Base-by-base conservation (phyloP, 2,329 filamentous ascomycete species). In the Bipolaris victoriae region DNA sequence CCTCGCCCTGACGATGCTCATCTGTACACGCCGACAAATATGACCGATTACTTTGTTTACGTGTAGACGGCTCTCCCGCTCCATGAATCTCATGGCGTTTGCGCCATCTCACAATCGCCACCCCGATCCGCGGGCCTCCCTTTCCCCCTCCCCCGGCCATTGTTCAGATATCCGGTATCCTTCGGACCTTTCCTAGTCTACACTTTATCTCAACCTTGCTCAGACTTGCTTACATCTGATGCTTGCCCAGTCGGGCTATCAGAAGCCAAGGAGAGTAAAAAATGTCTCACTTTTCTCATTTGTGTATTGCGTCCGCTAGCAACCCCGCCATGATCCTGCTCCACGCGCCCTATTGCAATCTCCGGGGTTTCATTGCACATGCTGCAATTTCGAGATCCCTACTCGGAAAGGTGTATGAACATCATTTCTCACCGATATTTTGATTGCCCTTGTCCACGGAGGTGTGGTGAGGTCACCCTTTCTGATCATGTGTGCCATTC, bases 131-230 rank as follows among this genome's bases (percentile, higher is more conserved):
- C 51, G 24, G 51, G 45, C 37, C 33, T 13, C 39, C 22, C 22
- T 24, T 35, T 3, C 6, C 15, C 13, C 33, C 9, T 31, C 22
- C 22, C 40, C 51, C 51, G 43, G 51, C 45, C 26, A 46, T 46
- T 35, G 40, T 45, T 35, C 20, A n/a, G 13, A 44, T 53, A 24
- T 35, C 33, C 31, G 36, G 35, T 41, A 29, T 52, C 11, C 20
- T 41, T 52, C 36, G 43, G 13, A 15, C 26, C 26, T 22, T 40
- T n/a, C 6, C 26, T 62, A 56, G 57, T 39, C 29, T 31, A 20
- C 41, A 58, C 55, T 53, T 36, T 61, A 60, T 61, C 37, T 56
- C 10, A 11, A 60, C 60, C 47, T 33, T 45, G 36, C 10, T 35
- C 43, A 35, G 26, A 41, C 6, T 24, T 33, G 16, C 36, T 24